Evolutionary conservation across 2,329 filamentous ascomycete species (phyloP), one percentile per base, ranked within the genome.

Genomic region (Tolypocladium guangdongense): DNA sequence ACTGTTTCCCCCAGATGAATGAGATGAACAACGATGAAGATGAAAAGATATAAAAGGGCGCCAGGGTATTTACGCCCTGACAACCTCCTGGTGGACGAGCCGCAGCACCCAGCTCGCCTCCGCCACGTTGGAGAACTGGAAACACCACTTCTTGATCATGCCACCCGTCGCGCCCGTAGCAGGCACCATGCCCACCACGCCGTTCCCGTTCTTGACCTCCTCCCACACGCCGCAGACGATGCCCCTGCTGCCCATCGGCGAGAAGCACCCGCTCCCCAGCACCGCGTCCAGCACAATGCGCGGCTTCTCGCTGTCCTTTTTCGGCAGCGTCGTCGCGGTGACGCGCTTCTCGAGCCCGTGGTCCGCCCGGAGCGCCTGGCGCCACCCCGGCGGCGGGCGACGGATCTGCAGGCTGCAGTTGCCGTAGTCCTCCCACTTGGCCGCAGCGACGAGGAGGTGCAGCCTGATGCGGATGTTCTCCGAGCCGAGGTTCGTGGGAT

Each of bases 141-240:
- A 82, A 59, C 80, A 83, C 80, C 80, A 83, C 68, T 82, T 83
- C 61, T 76, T 80, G 53, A 83, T 78, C 56, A 73, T 77, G 24
- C 80, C 80, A 10, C 73, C 72, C 7, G 78, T 72, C 27, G 72
- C 73, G 7, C 79, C 79, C 24, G 71, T 76, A 50, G 74, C 72
- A 2, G 78, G 78, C 43, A 71, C 79, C 20, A 73, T 68, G 30
- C 78, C 79, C 12, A 76, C 72, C 41, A 77, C 74, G 27, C 81
- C 80, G 27, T 81, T 75, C 57, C 80, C 80, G 57, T 84, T 80
- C 49, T 83, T 83, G 60, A 86, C 73, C 58, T 89, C 84, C 66
- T 93, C 87, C 83, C 90, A 93, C 37, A 96, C 86, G 59, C 87
- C 91, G 53, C 95, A 84, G 1, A 93, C 88, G 62, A 96, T 92